Base-by-base conservation (phyloP, 768 basidiomycete species). In the Tremella mesenterica region DNA sequence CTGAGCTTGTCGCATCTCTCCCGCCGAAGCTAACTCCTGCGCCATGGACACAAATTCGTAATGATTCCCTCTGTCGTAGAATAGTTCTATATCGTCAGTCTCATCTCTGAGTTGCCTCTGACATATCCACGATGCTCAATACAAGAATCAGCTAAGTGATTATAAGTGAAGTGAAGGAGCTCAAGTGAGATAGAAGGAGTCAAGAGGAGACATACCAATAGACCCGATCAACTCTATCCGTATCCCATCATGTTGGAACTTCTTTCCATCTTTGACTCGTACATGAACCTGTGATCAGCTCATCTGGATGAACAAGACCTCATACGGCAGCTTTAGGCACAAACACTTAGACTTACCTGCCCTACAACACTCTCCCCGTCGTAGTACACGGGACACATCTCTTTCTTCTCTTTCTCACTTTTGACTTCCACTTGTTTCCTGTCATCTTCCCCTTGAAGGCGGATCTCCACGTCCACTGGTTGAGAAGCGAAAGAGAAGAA, bases 151-250 rank as follows among this genome's bases (percentile, higher is more conserved):
- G 34, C 12, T 12, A 18, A 36, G 18, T 36, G 34, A 18, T 12
- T 12, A 36, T 12, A 18, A 12, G 34, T 12, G 18, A 12, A 36
- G 34, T 36, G 18, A 36, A 18, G 34, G 18, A 18, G 34, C 12
- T 36, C 12, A 18, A 18, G 12, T 12, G 34, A 18, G 34, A 12
- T 36, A 36, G 18, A 18, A 13, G 21, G n/a, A 21, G 28, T 48
- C 44, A 41, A 25, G 38, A n/a, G 21, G 25, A 9, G 16, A 61
- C 84, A 36, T 58, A 85, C 93, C 93, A 67, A 96, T 97, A 65
- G 85, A 88, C 27, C 95, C 91, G 25, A 91, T 85, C 67, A 99
- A 92, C 75, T 97, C 92, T 39, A 99, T 87, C 74, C 96, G 91
- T 72, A 99, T 91, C 2, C 93, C 93, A 29, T 97, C 92, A 68